Evolutionary conservation across 495 filamentous ascomycete genomes (phyloP).

Genomic region (Cudoniella acicularis): DNA sequence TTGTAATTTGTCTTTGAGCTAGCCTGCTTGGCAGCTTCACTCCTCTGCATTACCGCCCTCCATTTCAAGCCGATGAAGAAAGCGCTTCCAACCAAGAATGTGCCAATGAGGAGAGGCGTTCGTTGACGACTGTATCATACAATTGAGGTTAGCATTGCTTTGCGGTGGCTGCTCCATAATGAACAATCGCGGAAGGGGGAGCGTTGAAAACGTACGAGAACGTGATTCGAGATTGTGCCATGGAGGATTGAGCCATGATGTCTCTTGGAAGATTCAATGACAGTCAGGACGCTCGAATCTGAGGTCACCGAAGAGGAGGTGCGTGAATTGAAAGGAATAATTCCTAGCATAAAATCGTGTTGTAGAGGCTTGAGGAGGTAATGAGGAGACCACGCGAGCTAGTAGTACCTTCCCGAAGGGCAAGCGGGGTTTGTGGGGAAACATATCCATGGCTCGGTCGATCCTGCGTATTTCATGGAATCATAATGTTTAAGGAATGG

Average conservation of each 20-base stretch:
- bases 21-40: slow-evolving; percentile 24
- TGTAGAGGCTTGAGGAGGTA: too few species aligned
- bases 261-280: background rate
- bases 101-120: slow-evolving; percentile 18
- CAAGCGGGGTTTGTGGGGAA: too few species aligned
- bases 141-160: slow-evolving; percentile 1
- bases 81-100: slow-evolving; percentile 14
- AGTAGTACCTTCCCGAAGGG: too few species aligned
- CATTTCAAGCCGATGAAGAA: slow-evolving; percentile 27
- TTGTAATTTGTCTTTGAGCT: slow-evolving; percentile 15
- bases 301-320: background rate
- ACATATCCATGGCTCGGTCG: too few species aligned
- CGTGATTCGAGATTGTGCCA: background rate
- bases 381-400: too few species aligned
- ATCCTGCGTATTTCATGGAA: too few species aligned
- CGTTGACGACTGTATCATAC: slow-evolving; percentile 7
- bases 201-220: background rate
- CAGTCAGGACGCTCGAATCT: background rate
- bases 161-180: background rate
- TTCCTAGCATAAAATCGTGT: too few species aligned
- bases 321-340: background rate
- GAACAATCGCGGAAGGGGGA: background rate
- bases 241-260: background rate
- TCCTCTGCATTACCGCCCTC: slow-evolving; percentile 18
- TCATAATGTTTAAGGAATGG: too few species aligned